phyloP scores from a whole-genome alignment of 1,284 basidiomycete species.

The Tilletia horrida region DNA sequence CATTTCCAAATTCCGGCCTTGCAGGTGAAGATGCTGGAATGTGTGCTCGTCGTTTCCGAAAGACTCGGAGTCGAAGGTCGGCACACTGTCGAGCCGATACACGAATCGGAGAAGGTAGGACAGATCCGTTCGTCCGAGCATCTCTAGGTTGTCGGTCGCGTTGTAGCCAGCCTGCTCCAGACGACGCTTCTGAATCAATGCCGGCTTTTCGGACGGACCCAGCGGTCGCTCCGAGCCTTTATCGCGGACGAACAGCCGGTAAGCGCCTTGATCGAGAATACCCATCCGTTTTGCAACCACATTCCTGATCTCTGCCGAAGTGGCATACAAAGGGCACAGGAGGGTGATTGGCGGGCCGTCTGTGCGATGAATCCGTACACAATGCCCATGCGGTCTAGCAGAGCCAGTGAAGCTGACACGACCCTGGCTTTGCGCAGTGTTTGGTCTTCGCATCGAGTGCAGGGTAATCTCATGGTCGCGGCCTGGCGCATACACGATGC shows the following conservation, averaged over 20 bases:
- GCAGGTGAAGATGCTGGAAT: slow-evolving; percentile 81
- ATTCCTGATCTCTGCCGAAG: slow-evolving; percentile 64
- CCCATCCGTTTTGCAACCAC: slow-evolving; percentile 39
- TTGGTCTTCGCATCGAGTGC: neutral
- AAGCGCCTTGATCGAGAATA: slow-evolving; percentile 38
- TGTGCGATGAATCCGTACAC: slow-evolving; percentile 72
- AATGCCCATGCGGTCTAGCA: slow-evolving; percentile 45
- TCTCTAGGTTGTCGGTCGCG: slow-evolving; percentile 72
- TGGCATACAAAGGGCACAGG: slow-evolving; percentile 66
- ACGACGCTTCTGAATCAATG: slow-evolving; percentile 76
- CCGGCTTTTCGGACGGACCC: slow-evolving; percentile 72
- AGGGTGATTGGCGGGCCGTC: slow-evolving; percentile 73
- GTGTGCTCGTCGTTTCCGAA: slow-evolving; percentile 47
- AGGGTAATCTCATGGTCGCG: too few relatives aligned
- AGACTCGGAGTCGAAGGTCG: slow-evolving; percentile 42
- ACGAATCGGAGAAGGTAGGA: slow-evolving; percentile 85
- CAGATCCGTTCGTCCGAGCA: slow-evolving; percentile 76
- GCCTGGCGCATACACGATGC: neutral
- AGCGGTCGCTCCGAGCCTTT: slow-evolving; percentile 51
- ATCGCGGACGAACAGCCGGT: slow-evolving; percentile 52
- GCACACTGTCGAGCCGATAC: slow-evolving; percentile 65
- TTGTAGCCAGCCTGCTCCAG: slow-evolving; percentile 89
- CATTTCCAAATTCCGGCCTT: slow-evolving; percentile 76
- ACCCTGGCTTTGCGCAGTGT: slow-evolving; percentile 14
- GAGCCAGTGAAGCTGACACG: neutral